Percentiles rank a stretch among this genome's conserved stretches.
phyloP scores from a whole-genome alignment of 805 yeast genomes.

The Saccharomycopsis lassenensis region DNA sequence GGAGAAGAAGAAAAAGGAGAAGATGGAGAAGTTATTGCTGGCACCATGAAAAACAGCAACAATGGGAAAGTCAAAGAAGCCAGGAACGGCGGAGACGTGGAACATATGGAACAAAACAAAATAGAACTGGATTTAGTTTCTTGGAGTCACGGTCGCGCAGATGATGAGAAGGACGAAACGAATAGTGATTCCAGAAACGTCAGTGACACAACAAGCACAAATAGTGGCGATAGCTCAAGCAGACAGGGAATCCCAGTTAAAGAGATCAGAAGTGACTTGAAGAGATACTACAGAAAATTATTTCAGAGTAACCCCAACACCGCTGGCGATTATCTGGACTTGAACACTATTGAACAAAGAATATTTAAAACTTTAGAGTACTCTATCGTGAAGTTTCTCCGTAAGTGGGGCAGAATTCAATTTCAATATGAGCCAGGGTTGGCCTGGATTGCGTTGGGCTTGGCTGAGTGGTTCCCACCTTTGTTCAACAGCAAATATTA shows the following conservation, averaged over 20 bases:
- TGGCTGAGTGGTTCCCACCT: conserved; percentile 86
- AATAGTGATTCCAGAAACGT: conserved; percentile 1
- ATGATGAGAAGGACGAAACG: conserved; percentile 20
- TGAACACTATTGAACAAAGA: conserved; percentile 33
- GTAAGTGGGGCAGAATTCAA: conserved; percentile 71
- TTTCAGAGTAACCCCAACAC: conserved; percentile 10
- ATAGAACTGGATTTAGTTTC: conserved; percentile 16
- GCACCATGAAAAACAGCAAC: no score
- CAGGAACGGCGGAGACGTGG: no score
- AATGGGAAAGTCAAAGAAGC: no score
- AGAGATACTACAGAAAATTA: conserved; percentile 44
- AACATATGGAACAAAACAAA: no score
- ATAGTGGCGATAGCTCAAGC: conserved; percentile 22
- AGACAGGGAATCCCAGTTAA: conserved; percentile 18
- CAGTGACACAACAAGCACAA: neutral
- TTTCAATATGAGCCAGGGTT: conserved; percentile 73
- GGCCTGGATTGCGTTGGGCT: conserved; percentile 78
- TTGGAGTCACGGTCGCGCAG: conserved; percentile 15
- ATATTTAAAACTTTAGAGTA: conserved; percentile 46
- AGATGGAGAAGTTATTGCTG: no score
- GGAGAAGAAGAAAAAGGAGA: neutral
- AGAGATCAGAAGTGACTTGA: conserved; percentile 44
- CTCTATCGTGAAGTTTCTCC: conserved; percentile 52
- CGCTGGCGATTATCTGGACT: conserved; percentile 13
- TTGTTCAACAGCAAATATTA: conserved; percentile 27